Evolutionary conservation across 73 alveolate genomes (phyloP), one percentile per base, ranked within the genome.

Genomic region (Paramecium biaurelia): DNA sequence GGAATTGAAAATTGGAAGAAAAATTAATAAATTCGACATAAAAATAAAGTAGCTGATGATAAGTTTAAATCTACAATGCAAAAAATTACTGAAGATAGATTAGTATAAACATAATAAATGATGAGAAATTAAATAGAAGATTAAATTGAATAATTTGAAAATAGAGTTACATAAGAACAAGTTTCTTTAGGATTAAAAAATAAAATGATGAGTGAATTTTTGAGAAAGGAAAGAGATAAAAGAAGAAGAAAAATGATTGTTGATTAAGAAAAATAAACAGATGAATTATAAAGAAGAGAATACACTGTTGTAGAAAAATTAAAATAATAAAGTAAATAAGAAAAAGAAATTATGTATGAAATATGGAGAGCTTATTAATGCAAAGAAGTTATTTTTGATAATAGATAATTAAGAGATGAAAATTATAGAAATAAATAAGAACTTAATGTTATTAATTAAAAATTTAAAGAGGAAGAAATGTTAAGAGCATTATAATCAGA

Each of bases 1-100:
- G 99, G 99, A 45, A 96, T 96, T 2, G 98, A 97, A 85, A 97
- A 98, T 82, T 98, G 99, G 99, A 98, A 97, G 95, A 96, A 96
- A 84, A 98, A 98, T 93, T 94, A 96, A 96, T 93, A 93, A 43
- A 86, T 96, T 85, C 96, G 97, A 59, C 98, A 96, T 89, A 96
- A 98, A 87, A 93, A 99, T 92, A 99, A 96, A 93, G 94, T 92
- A 74, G 96, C 96, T 89, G 97, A 96, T 76, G 96, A 96, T 4
- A 96, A 96, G 86, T 98, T 97, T 95, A 98, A 97, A 88, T 92
- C 93, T 72, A 96, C 96, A 38, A 95, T 95, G 93, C 95, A 97
- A 38, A 93, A 96, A 85, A 94, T 96, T 86, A 90, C 85, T n/a
- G 95, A 97, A 70, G 96, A 92, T 45, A 93, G 92, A 87, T 85